phyloP scores from a whole-genome alignment of 805 yeast genomes.

The Metschnikowia henanensis region DNA sequence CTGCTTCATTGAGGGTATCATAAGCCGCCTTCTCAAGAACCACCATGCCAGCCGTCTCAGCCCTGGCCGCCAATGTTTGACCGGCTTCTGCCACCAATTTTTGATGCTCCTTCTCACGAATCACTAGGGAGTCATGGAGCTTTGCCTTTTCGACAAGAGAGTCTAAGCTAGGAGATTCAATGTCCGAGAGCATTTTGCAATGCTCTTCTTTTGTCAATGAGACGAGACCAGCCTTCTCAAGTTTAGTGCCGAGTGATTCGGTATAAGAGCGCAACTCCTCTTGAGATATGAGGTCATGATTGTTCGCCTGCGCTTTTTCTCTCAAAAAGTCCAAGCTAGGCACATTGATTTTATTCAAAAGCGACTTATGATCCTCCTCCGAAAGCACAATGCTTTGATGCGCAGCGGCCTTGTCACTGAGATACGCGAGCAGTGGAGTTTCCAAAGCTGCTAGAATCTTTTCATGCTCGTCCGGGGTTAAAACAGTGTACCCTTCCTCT shows the following conservation, averaged over 20 bases:
- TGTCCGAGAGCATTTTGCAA: conserved; percentile 1
- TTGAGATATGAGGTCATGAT: conserved; percentile 10
- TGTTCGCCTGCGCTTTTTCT: conserved; percentile 21
- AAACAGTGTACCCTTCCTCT: conserved; percentile 7
- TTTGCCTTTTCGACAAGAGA: conserved; percentile 13
- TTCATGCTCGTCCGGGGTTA: conserved; percentile 9
- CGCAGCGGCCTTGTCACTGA: conserved; percentile 8
- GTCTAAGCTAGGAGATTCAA: conserved; percentile 9
- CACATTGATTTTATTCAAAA: conserved; percentile 11
- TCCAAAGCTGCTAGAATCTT: conserved; percentile 5
- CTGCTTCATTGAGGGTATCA: conserved; percentile 12
- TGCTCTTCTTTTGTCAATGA: conserved; percentile 12
- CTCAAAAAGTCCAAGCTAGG: conserved; percentile 25
- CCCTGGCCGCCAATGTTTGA: conserved; percentile 17
- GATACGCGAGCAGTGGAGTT: conserved; percentile 16
- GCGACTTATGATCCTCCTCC: conserved; percentile 10
- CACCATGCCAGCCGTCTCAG: conserved; percentile 18
- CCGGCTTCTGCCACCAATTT: conserved; percentile 11
- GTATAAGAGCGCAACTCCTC: not conserved
- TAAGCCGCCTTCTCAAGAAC: conserved; percentile 18
- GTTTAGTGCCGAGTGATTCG: conserved; percentile 12
- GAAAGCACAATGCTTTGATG: conserved; percentile 4
- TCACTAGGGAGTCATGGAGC: conserved; percentile 4
- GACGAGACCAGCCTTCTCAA: conserved; percentile 12
- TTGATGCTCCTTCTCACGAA: conserved; percentile 15